Percentiles rank a stretch among this genome's conserved stretches.
phyloP scores from a whole-genome alignment of 495 filamentous ascomycete genomes.

The Articulospora tetracladia region DNA sequence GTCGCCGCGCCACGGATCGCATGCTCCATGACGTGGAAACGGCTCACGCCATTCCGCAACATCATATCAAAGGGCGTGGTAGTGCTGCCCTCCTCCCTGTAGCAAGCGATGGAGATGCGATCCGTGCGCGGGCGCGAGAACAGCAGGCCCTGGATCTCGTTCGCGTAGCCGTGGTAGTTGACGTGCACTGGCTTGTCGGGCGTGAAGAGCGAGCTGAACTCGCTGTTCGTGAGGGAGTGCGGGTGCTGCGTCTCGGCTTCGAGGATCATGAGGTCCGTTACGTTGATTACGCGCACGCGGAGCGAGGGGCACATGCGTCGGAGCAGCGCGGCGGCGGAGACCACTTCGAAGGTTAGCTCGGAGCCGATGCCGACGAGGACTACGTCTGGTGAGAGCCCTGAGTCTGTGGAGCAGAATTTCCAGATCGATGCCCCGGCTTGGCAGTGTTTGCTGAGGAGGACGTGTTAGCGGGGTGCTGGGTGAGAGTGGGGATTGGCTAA shows the following conservation, averaged over 20 bases:
- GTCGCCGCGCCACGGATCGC: conserved; percentile 49
- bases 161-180: conserved; percentile 70
- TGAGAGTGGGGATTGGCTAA: too few relatives aligned
- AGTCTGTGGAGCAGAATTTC: conserved; percentile 60
- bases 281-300: conserved; percentile 63
- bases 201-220: conserved; percentile 59
- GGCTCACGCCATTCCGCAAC: conserved; percentile 58
- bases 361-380: conserved; percentile 68
- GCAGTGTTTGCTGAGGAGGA: conserved; percentile 63
- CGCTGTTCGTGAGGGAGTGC: conserved; percentile 51
- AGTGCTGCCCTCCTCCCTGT: conserved; percentile 67
- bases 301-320: conserved; percentile 48
- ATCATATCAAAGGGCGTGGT: conserved; percentile 77
- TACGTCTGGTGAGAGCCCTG: conserved; percentile 58
- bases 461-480: too few relatives aligned
- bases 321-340: conserved; percentile 59
- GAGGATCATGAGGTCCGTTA: conserved; percentile 71
- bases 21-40: conserved; percentile 58
- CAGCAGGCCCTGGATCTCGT: conserved; percentile 59
- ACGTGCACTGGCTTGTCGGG: conserved; percentile 56
- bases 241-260: conserved; percentile 56
- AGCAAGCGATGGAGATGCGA: conserved; percentile 56
- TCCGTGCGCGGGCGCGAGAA: conserved; percentile 52
- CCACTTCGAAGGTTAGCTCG: conserved; percentile 67
- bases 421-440: conserved; percentile 59